Percentiles rank a stretch among this genome's conserved stretches.
phyloP scores from a whole-genome alignment of 73 alveolate species.

The Paramecium pentaurelia region DNA sequence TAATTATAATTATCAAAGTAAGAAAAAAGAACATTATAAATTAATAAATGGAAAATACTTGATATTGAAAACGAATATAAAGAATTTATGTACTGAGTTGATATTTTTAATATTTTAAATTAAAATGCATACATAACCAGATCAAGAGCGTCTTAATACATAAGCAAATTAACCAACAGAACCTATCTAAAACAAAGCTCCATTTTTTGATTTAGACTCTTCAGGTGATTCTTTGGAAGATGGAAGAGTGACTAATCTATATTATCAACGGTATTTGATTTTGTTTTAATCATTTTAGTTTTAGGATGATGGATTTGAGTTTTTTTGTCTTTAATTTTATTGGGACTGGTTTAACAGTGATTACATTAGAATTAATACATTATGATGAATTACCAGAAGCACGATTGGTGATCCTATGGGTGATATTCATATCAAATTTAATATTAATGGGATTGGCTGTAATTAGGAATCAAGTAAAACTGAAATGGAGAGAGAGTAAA shows the following conservation, averaged over 20 bases:
- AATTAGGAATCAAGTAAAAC: conserved; percentile 60
- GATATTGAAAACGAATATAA: background rate
- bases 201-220: background rate
- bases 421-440: conserved; percentile 50
- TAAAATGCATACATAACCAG: background rate
- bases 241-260: conserved; percentile 61
- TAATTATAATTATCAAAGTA: background rate
- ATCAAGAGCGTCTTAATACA: background rate
- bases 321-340: conserved; percentile 59
- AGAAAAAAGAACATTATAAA: background rate
- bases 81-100: background rate
- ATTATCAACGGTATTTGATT: conserved; percentile 5
- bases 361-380: conserved; percentile 53
- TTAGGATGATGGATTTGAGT: conserved; percentile 58
- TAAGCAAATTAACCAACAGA: background rate
- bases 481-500: conserved; percentile 73
- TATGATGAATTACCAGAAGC: conserved; percentile 17
- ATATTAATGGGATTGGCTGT: conserved; percentile 35
- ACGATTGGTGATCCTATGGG: conserved; percentile 15
- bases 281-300: background rate
- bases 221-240: conserved; percentile 49
- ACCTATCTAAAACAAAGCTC: background rate
- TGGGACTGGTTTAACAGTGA: conserved; percentile 69
- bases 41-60: background rate
- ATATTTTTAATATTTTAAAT: background rate